These are phyloP conservation scores for Lactarius trivialis DNA, from an alignment of 768 basidiomycete species.

Conservation along the genomic window DNA sequence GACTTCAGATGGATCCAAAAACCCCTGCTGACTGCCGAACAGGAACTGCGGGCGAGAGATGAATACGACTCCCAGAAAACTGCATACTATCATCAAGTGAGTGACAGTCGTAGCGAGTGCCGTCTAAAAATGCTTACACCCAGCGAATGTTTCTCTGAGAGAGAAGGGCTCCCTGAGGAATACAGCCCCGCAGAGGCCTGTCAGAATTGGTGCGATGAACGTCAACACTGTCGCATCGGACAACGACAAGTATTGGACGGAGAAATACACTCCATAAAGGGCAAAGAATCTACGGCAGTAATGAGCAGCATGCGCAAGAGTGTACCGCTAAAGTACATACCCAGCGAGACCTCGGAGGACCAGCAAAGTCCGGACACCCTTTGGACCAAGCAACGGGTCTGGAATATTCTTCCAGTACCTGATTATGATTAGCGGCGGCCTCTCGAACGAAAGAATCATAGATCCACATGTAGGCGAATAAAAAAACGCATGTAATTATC, in stretches of 20 bases:
- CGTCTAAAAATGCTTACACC: neutral
- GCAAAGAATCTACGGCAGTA: too few relatives aligned
- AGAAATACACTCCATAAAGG: neutral
- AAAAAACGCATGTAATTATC: too few relatives aligned
- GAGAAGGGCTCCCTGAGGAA: neutral
- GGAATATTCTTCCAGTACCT: too few relatives aligned
- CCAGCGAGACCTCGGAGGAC: too few relatives aligned
- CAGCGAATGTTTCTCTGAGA: neutral
- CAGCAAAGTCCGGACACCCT: neutral
- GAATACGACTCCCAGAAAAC: neutral
- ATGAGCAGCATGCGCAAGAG: neutral
- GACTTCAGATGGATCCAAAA: constrained; percentile 5
- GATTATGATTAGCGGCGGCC: too few relatives aligned
- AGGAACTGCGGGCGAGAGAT: constrained; percentile 74
- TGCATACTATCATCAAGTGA: neutral
- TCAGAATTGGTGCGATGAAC: neutral
- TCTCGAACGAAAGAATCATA: too few relatives aligned
- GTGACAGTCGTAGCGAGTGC: neutral
- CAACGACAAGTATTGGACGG: neutral
- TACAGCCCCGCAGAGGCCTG: neutral
- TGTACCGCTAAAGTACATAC: too few relatives aligned
- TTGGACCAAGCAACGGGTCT: neutral
- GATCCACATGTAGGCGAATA: too few relatives aligned
- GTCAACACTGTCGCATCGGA: neutral
- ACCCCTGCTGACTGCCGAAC: constrained; percentile 41